Base-by-base conservation (phyloP, 1,284 basidiomycete genomes). In the Ceratobasidium sp. region DNA sequence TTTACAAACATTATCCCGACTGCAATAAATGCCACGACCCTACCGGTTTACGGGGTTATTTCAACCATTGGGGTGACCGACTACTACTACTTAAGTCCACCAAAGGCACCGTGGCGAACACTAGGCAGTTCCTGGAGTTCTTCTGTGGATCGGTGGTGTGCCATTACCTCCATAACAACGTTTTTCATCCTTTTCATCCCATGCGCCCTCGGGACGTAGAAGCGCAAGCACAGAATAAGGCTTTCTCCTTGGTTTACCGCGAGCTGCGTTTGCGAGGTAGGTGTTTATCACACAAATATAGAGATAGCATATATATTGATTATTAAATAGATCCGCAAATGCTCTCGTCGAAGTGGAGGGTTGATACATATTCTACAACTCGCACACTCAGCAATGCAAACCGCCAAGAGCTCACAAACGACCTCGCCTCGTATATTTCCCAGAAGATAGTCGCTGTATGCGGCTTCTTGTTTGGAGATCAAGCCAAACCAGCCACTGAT, bases 111-210 rank as follows among this genome's bases (percentile, higher is more conserved):
- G n/a, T n/a, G n/a, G n/a, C n/a, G n/a, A n/a, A n/a, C n/a, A 58
- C 57, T 3, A 16, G 34, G 32, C 32, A 21, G 18, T 58, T 58
- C 57, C 21, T 58, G 16, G n/a, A 58, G 34, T 18, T 58, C 21
- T 58, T 32, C 36, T 8, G 14, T 41, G 57, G 16, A 21, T 58
- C 57, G 5, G 57, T 39, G 34, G 9, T 58, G 1, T 58, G 57
- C 34, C 8, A 21, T 14, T 39, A 2, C 23, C 16, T 58, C n/a
- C 34, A 39, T 58, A 6, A 28, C 14, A 39, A n/a, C 23, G 34
- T 58, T 58, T 58, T 58, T 34, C 2, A n/a, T n/a, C n/a, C 57
- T 8, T 58, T 58, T 21, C 21, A 58, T 23, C 57, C 57, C 57
- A 5, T n/a, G 3, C 21, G 14, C 14, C 36, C 36, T n/a, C n/a